Evolutionary conservation across 768 basidiomycete genomes (phyloP), one percentile per base, ranked within the genome.

Genomic region (Kockovaella imperatae): DNA sequence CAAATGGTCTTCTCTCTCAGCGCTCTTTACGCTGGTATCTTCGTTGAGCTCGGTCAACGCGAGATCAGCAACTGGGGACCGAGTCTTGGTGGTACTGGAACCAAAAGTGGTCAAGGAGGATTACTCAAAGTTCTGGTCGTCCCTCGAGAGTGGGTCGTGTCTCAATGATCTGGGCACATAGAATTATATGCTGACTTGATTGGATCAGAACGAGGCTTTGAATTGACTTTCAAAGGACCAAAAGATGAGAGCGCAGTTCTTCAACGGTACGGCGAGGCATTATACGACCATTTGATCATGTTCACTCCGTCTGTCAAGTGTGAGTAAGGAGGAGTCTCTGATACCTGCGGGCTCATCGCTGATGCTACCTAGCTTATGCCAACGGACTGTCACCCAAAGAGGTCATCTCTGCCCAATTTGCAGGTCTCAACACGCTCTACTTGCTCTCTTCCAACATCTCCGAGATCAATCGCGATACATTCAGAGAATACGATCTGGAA

Each of bases 401-500:
- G 25, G 75, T 71, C 34, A 23, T 63, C 36, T 45, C 56, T 24
- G 56, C 66, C 20, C 67, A 80, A 23, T 77, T 78, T 52, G 47
- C 53, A 29, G 53, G 61, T 14, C 82, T 85, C 47, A 95, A 96
- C 75, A 75, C 97, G 47, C 79, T 99, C 56, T 73, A 95, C 57
- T 80, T 83, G 2, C 78, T 93, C 50, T 84, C 86, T 1, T 75
- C 83, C 11, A 32, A 49, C 20, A 45, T 73, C 32, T 59, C 70
- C 6, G 74, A 58, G 83, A 79, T 73, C 79, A 84, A 72, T 82
- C 82, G 2, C 75, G 85, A 34, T 74, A 91, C 93, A 46, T 87
- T 89, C 0, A 71, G 87, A 41, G 95, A 99, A 74, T 97, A 97
- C 76, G 86, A 85, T 30, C 77, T 97, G 47, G 79, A 88, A 44